Evolutionary conservation across 306 rosid species (phyloP).

Genomic region (Prunus kanzakura): DNA sequence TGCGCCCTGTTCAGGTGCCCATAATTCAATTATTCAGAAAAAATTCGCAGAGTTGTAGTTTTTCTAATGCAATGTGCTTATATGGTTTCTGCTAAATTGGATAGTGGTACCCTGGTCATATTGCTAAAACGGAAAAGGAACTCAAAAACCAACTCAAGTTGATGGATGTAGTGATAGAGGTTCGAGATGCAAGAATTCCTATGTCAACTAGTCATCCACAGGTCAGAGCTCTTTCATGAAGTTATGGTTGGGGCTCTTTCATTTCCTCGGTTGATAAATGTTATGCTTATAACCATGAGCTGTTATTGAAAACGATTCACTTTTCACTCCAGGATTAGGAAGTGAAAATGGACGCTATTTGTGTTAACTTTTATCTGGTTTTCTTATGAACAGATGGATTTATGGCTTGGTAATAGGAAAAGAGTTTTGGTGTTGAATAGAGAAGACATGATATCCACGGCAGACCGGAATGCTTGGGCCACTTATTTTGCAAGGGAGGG

Average conservation of each 20-base stretch:
- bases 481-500: conserved; percentile 67
- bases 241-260: background rate
- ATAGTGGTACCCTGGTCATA: conserved; percentile 99
- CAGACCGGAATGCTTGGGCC: conserved; percentile 96
- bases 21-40: background rate
- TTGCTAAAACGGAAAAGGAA: conserved; percentile 93
- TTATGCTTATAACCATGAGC: background rate
- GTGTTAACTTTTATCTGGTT: conserved; percentile 14
- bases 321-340: background rate
- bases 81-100: conserved; percentile 24
- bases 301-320: background rate
- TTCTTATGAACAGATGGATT: conserved; percentile 66
- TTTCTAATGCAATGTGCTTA: conserved; percentile 19
- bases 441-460: conserved; percentile 90
- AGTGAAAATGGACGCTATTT: background rate
- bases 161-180: conserved; percentile 95
- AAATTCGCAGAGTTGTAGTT: background rate
- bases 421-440: conserved; percentile 90
- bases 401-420: conserved; percentile 83
- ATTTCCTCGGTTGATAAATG: background rate
- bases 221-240: conserved; percentile 34
- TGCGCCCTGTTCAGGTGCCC: conserved; percentile 86
- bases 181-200: conserved; percentile 90
- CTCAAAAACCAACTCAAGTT: conserved; percentile 79
- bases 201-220: conserved; percentile 89